Evolutionary conservation across 129 eudicot genomes (phyloP).

Genomic region (Silybum marianum): DNA sequence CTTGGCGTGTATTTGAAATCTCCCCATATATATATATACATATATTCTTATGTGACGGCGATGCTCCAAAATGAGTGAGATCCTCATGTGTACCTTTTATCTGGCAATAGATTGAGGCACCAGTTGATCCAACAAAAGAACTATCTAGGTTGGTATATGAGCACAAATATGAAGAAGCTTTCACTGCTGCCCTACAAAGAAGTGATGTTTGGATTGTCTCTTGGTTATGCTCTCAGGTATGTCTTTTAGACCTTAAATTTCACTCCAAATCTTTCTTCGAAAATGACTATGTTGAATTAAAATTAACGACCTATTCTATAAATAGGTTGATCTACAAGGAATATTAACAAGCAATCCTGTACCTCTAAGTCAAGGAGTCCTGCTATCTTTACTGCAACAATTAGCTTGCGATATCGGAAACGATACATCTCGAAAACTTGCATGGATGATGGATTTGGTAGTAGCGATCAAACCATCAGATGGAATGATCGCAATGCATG

Average conservation of each 20-base stretch:
- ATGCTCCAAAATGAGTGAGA: not conserved
- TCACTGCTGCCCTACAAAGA: conserved; percentile 72
- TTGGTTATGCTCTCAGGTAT: conserved; percentile 98
- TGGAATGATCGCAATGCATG: conserved; percentile 75
- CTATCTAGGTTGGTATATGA: conserved; percentile 61
- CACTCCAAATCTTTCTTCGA: not conserved
- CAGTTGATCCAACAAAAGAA: conserved; percentile 69
- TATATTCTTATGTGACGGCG: not conserved
- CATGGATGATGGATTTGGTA: conserved; percentile 88
- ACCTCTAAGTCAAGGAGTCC: conserved; percentile 93
- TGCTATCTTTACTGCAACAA: conserved; percentile 88
- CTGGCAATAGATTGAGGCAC: conserved; percentile 51
- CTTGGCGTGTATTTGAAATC: too few species aligned
- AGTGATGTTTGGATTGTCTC: conserved; percentile 87
- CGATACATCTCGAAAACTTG: conserved; percentile 64
- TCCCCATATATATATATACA: not conserved
- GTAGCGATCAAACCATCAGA: conserved; percentile 77
- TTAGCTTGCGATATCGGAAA: conserved; percentile 78
- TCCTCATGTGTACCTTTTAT: not conserved
- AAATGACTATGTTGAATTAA: not conserved
- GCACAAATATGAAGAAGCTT: conserved; percentile 68
- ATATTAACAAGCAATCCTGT: conserved; percentile 61
- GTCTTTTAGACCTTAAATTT: not conserved
- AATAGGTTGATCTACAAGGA: conserved; percentile 70
- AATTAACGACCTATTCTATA: too few species aligned